These are phyloP conservation scores for Puccinia sorghi DNA, from an alignment of 1,284 basidiomycete species.

Conservation along the genomic window DNA sequence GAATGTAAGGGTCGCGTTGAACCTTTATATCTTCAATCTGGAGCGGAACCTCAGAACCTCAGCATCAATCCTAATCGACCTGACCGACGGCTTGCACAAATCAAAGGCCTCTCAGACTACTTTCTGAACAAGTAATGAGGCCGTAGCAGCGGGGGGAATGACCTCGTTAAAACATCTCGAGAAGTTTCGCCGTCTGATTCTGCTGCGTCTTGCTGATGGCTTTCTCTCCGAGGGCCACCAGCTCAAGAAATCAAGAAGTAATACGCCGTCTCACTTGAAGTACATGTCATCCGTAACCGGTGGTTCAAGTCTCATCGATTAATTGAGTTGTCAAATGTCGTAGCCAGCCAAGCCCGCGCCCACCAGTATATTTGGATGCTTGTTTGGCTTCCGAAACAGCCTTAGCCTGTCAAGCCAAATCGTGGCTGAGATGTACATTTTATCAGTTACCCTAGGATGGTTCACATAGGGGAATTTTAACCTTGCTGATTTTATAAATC, in stretches of 20 bases:
- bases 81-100: conserved; percentile 10
- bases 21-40: neutral
- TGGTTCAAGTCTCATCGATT: conserved; percentile 2
- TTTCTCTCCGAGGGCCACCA: neutral
- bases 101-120: neutral
- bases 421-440: too few species aligned
- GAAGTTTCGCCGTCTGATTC: neutral
- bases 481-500: too few species aligned
- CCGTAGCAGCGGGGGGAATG: neutral
- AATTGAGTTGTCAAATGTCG: neutral
- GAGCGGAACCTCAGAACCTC: neutral
- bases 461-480: too few species aligned
- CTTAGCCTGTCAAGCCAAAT: too few species aligned
- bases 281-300: neutral
- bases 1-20: neutral
- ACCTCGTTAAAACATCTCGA: too few species aligned
- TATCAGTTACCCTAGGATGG: too few species aligned
- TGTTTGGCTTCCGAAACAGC: too few species aligned
- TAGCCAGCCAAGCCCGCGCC: too few species aligned
- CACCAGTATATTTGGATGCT: too few species aligned
- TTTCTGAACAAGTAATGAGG: conserved; percentile 15
- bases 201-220: neutral
- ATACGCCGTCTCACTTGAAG: neutral
- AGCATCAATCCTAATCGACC: neutral
- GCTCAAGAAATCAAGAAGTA: neutral